Base-by-base conservation (phyloP, 306 rosid species). In the Lagenaria siceraria region DNA sequence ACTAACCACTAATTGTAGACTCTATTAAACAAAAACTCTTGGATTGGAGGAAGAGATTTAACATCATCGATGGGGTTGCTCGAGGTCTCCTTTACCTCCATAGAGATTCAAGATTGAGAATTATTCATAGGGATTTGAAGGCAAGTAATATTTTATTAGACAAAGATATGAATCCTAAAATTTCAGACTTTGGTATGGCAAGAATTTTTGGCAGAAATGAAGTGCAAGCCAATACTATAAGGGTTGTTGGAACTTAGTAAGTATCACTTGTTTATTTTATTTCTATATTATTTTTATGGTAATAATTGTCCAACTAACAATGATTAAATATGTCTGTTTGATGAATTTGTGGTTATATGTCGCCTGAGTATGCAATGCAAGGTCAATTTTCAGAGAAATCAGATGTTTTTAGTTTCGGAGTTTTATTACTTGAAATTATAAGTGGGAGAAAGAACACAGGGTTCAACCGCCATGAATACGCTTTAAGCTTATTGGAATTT, bases 191-290 rank as follows among this genome's bases (percentile, higher is more conserved):
- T 27, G 77, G 77, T 3, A 73, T 29, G 61, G 77, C 61, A 4
- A 73, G 77, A 52, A 73, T 73, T 2, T 73, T 73, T 18, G 2
- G 24, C 1, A 4, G 77, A 7, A 51, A 46, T 3, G 43, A 73
- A 73, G 61, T 8, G 53, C 24, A 73, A 73, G 61, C 40, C 18
- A 73, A 49, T 6, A 73, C 77, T 24, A 2, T 4, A 27, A 49
- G 61, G 2, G 10, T 74, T 4, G 64, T 53, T 10, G 78, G 78
- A 6, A 74, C 64, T 17, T 74, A 74, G 78, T 74, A 74, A 74
- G 78, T 74, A 21, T 25, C 25, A 6, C 60, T 48, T 15, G 0
- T 8, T 51, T 42, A 11, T 71, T 5, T 22, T 5, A 8, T 31
- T 7, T 3, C 11, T 5, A 24, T 59, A 19, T 6, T 8, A 19